Evolutionary conservation across 495 filamentous ascomycete species (phyloP), one percentile per base, ranked within the genome.

Genomic region (Podospora appendiculata): DNA sequence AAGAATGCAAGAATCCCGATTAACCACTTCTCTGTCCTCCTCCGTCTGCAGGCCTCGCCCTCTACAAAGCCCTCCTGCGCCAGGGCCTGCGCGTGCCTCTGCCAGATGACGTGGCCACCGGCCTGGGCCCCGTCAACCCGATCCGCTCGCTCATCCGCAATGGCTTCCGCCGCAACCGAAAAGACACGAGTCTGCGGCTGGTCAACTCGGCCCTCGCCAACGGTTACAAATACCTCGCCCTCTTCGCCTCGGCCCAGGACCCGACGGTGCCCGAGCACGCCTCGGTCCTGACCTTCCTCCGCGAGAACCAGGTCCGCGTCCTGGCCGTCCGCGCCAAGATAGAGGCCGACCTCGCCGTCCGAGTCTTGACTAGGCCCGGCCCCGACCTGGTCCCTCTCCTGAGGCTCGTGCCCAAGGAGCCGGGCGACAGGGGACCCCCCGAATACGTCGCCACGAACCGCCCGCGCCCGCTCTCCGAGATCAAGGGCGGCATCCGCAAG

Each of bases 1-100:
- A 25, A 2, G 25, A 25, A 25, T 25, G 2, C 25, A 25, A 25
- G 5, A 2, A 25, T 25, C 25, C 25, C 25, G 25, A 25, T 25
- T 38, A 8, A 42, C 47, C 39, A 45, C 18, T 47, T 17, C 14
- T 19, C 41, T 35, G 50, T 39, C 32, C 34, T 7, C 14, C 11
- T 41, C 12, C n/a, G 10, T 13, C 16, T 8, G 34, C 56, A 90
- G 86, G 85, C 62, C 72, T 87, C 59, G 80, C 86, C 35, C 83
- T 93, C 48, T 90, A 85, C 65, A 76, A 84, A 58, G 80, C 84
- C 33, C 80, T 93, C 58, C 70, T 90, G 35, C 80, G 76, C 54
- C 79, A 80, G 71, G 82, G 71, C 59, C 61, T 67, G 16, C 70
- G 64, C 48, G 61, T 85, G 47, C 70, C 75, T n/a, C 58, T 75